Evolutionary conservation across 106 monocot species (phyloP).

Genomic region (Ottelia alismoides): DNA sequence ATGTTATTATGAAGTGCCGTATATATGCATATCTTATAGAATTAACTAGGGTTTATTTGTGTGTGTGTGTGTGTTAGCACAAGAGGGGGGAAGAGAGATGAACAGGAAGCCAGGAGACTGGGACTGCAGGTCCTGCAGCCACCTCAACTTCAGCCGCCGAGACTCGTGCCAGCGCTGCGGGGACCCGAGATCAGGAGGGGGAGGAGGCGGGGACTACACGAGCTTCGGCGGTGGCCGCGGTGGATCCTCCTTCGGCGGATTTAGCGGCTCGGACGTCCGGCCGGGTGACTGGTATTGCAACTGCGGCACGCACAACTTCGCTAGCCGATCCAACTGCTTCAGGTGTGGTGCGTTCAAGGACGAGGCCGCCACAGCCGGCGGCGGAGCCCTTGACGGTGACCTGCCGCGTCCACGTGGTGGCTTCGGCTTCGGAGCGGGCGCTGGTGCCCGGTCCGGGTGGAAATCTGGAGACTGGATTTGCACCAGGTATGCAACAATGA

Average conservation of each 20-base stretch:
- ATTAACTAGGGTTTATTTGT: too few relatives aligned
- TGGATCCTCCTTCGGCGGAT: slow-evolving; percentile 26
- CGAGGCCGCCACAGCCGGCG: slow-evolving; percentile 21
- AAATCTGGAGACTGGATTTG: slow-evolving; percentile 97
- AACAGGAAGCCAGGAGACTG: slow-evolving; percentile 41
- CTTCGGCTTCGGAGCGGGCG: slow-evolving; percentile 18
- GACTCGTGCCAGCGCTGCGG: slow-evolving; percentile 31
- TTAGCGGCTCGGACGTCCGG: slow-evolving; percentile 21
- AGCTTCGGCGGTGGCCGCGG: slow-evolving; percentile 24
- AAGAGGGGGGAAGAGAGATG: too few relatives aligned
- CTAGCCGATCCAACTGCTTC: slow-evolving; percentile 31
- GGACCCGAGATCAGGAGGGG: slow-evolving; percentile 4
- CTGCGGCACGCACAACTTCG: slow-evolving; percentile 33
- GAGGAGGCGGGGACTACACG: slow-evolving; percentile 3
- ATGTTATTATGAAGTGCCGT: too few relatives aligned
- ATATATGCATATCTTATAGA: too few relatives aligned
- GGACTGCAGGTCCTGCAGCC: slow-evolving; percentile 31
- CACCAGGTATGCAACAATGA: too few relatives aligned
- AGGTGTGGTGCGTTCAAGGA: slow-evolving; percentile 24
- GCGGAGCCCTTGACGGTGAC: slow-evolving; percentile 7
- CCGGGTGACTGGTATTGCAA: slow-evolving; percentile 38
- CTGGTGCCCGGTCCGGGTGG: slow-evolving; percentile 52
- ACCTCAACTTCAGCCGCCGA: slow-evolving; percentile 35
- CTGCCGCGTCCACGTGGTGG: slow-evolving; percentile 12
- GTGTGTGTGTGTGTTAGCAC: too few relatives aligned